phyloP scores from a whole-genome alignment of 139 green algal species.

The Spirogloea muscicola region DNA sequence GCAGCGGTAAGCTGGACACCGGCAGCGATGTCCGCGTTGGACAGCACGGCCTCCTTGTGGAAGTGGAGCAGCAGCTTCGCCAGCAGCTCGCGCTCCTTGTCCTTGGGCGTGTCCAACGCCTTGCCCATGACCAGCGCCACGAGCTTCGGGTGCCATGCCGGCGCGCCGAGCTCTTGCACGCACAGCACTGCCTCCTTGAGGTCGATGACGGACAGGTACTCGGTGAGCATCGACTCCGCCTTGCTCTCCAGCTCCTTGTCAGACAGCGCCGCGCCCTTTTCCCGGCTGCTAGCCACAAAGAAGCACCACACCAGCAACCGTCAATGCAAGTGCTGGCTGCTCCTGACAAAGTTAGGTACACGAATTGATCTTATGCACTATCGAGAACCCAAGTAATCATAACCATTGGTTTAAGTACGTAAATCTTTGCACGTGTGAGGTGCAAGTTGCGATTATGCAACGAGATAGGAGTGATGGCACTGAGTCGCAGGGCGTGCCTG shows the following conservation, averaged over 20 bases:
- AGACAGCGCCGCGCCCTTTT: neutral
- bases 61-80: conserved; percentile 23
- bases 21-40: neutral
- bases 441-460: too few relatives aligned
- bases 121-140: neutral
- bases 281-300: too few relatives aligned
- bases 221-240: conserved; percentile 35
- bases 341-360: too few relatives aligned
- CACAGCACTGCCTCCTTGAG: conserved; percentile 48
- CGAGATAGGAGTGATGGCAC: too few relatives aligned
- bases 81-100: conserved; percentile 8
- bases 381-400: too few relatives aligned
- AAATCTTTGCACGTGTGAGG: too few relatives aligned
- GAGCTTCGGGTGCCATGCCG: conserved; percentile 8
- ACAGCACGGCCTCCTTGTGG: neutral
- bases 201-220: conserved; percentile 35
- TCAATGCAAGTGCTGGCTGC: too few relatives aligned
- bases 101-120: conserved; percentile 20
- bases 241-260: conserved; percentile 29
- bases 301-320: too few relatives aligned
- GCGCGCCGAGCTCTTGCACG: conserved; percentile 37
- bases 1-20: too few relatives aligned
- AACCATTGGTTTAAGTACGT: too few relatives aligned
- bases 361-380: too few relatives aligned
- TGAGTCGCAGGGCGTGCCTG: too few relatives aligned